phyloP scores from a whole-genome alignment of 2,329 filamentous ascomycete species.

The Nemania serpens region DNA sequence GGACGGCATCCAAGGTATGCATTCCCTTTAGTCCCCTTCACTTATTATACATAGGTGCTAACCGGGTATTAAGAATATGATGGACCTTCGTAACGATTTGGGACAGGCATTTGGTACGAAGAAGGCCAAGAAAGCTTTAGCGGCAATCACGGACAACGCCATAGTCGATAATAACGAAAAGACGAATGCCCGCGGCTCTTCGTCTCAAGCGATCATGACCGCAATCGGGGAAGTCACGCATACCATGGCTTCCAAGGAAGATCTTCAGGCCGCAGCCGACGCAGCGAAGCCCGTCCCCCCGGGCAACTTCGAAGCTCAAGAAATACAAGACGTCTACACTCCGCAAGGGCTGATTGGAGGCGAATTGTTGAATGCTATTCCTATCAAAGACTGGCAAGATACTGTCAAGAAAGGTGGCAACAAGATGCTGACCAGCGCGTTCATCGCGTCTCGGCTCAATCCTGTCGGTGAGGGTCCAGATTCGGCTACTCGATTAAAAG shows the following conservation, averaged over 20 bases:
- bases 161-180: slow-evolving; percentile 53
- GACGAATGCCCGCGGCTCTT: slow-evolving; percentile 58
- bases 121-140: slow-evolving; percentile 79
- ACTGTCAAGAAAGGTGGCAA: slow-evolving; percentile 62
- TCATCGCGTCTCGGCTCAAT: slow-evolving; percentile 66
- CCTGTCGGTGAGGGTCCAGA: slow-evolving; percentile 58
- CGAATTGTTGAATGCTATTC: slow-evolving; percentile 69
- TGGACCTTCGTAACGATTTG: slow-evolving; percentile 69
- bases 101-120: slow-evolving; percentile 83
- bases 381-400: slow-evolving; percentile 76
- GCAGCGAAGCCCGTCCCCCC: slow-evolving; percentile 73
- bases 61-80: slow-evolving; percentile 52
- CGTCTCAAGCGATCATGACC: slow-evolving; percentile 64
- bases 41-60: slow-evolving; percentile 25
- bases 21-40: not conserved
- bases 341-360: slow-evolving; percentile 67
- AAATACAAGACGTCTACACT: slow-evolving; percentile 75
- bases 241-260: slow-evolving; percentile 68
- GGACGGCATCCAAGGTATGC: slow-evolving; percentile 45
- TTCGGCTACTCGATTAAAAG: slow-evolving; percentile 57
- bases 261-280: slow-evolving; percentile 68
- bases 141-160: slow-evolving; percentile 64
- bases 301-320: slow-evolving; percentile 68
- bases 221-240: slow-evolving; percentile 65
- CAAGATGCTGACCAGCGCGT: slow-evolving; percentile 63